A percentile compares a stretch with the other conserved stretches of the same genome.
Evolutionary conservation across 1,284 basidiomycete genomes (phyloP).

Genomic region (Cryptococcus sp.): DNA sequence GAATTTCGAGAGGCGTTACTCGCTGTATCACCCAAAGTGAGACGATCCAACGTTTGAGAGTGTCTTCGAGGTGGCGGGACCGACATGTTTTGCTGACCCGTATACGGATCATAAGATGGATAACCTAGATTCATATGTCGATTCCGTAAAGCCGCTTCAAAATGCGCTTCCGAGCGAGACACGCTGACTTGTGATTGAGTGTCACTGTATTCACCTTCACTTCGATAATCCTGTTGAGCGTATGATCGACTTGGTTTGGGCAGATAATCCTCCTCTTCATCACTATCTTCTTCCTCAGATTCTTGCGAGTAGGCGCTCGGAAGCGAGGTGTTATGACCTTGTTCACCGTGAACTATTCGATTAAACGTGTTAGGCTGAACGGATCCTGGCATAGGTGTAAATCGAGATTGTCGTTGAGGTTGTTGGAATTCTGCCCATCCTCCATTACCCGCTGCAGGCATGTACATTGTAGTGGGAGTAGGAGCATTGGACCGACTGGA

Average conservation of each 20-base stretch:
- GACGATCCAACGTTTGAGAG: background rate
- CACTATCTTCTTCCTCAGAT: conserved; percentile 14
- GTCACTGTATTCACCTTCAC: conserved; percentile 7
- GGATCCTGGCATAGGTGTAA: conserved; percentile 31
- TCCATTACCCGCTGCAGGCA: conserved; percentile 25
- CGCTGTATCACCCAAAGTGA: background rate
- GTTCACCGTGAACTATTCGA: conserved; percentile 13
- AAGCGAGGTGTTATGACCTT: conserved; percentile 6
- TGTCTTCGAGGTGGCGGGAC: background rate
- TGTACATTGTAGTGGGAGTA: conserved; percentile 36
- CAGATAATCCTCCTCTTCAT: conserved; percentile 11
- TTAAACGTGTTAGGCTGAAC: conserved; percentile 27
- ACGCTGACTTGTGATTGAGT: conserved; percentile 1
- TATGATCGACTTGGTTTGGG: conserved; percentile 29
- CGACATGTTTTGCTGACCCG: background rate
- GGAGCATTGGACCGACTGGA: conserved; percentile 12
- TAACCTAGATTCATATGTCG: background rate
- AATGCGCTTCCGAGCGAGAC: background rate
- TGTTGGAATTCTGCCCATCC: conserved; percentile 39
- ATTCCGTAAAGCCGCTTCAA: background rate
- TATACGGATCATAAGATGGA: background rate
- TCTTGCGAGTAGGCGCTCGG: conserved; percentile 30
- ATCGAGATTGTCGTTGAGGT: conserved; percentile 28
- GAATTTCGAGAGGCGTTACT: background rate
- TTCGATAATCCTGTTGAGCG: conserved; percentile 2